Base-by-base conservation (phyloP, 2,329 filamentous ascomycete species). In the Penicillium olsonii region DNA sequence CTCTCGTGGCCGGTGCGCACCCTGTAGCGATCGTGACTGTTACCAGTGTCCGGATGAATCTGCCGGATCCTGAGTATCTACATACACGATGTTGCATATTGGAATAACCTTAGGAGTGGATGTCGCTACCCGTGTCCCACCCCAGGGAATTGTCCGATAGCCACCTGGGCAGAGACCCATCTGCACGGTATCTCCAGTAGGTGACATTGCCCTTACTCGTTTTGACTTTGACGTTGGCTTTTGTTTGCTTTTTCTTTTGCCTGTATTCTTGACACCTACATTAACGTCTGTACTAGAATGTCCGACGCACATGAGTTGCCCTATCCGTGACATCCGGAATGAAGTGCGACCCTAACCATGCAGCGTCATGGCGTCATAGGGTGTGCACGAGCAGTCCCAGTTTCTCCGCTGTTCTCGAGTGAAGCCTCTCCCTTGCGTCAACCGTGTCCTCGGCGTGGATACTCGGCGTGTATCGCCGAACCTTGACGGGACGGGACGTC, bases 401-500 rank as follows among this genome's bases (percentile, higher is more conserved):
- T 17, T 17, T 18, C 5, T 35, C n/a, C 2, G 27, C 31, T 35
- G 19, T 11, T 31, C 22, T 31, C 12, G 7, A 31, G 8, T n/a
- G 17, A 44, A 42, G 37, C 22, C 63, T 63, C 39, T 45, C 41
- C 65, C 65, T 68, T 68, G 60, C 62, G 51, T 62, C 56, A 58
- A 63, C 61, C 61, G 50, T n/a, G n/a, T n/a, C n/a, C n/a, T n/a
- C n/a, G n/a, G n/a, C n/a, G n/a, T 68, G 63, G 65, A 44, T 62
- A 53, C 43, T 61, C 53, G 54, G 55, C 55, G 62, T 64, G 60
- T 59, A 57, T 54, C 54, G 61, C 61, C 61, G 59, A 69, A 69
- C 67, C 64, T 70, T 69, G 63, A 69, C 67, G 67, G 67, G 63
- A 66, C 67, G 67, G 67, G 60, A 65, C 67, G 66, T 62, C 35